phyloP scores from a whole-genome alignment of 768 basidiomycete species.

The Macrolepiota albuminosa region DNA sequence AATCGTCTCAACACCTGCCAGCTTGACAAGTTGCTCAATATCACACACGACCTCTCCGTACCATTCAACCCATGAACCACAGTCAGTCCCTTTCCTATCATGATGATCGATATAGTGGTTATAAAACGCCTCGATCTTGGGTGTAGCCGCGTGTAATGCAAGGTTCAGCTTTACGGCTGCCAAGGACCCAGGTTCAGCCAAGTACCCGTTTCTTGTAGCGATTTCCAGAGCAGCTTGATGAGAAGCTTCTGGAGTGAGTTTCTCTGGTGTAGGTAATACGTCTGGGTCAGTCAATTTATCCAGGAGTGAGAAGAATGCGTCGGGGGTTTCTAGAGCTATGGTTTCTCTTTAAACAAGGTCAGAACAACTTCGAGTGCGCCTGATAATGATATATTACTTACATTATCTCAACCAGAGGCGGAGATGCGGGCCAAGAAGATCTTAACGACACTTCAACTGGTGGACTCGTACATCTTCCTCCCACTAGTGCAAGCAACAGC shows the following conservation, averaged over 20 bases:
- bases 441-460: slow-evolving; percentile 56
- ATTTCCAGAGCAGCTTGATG: slow-evolving; percentile 52
- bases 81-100: slow-evolving; percentile 30
- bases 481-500: slow-evolving; percentile 10
- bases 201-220: slow-evolving; percentile 39
- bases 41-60: slow-evolving; percentile 73
- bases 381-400: slow-evolving; percentile 29
- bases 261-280: slow-evolving; percentile 26
- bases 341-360: slow-evolving; percentile 61
- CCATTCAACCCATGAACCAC: slow-evolving; percentile 83
- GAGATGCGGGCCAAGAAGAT: slow-evolving; percentile 65
- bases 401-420: slow-evolving; percentile 62
- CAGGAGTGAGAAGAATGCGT: slow-evolving; percentile 74
- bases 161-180: slow-evolving; percentile 67
- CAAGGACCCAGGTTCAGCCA: slow-evolving; percentile 45
- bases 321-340: slow-evolving; percentile 64
- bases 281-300: slow-evolving; percentile 56
- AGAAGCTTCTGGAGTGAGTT: slow-evolving; percentile 42
- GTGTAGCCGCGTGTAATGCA: slow-evolving; percentile 71
- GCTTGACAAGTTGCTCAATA: slow-evolving; percentile 47
- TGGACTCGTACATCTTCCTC: slow-evolving; percentile 25
- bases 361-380: background rate
- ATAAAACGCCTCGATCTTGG: slow-evolving; percentile 82
- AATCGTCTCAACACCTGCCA: slow-evolving; percentile 49
- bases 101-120: slow-evolving; percentile 53